These are phyloP conservation scores for Schwanniomyces etchellsii DNA, from an alignment of 1,139 yeast genomes.

Conservation along the genomic window DNA sequence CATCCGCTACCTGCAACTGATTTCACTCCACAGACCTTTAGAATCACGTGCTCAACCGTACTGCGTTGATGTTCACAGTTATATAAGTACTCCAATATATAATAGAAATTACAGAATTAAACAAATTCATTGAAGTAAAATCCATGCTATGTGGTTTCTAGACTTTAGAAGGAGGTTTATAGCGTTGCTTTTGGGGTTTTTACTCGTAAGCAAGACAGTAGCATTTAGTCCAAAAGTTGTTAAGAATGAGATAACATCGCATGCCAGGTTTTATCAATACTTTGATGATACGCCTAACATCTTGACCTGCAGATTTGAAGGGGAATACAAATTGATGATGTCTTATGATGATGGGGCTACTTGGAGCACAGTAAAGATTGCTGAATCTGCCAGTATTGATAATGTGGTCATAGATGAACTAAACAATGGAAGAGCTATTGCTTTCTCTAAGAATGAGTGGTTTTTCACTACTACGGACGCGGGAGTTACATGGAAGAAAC, in stretches of 20 bases:
- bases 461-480: conserved; percentile 53
- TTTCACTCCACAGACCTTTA: too few relatives aligned
- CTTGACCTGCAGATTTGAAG: conserved; percentile 19
- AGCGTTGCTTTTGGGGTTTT: background rate
- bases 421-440: conserved; percentile 47
- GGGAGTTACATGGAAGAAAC: conserved; percentile 53
- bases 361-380: conserved; percentile 37
- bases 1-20: too few relatives aligned
- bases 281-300: conserved; percentile 54
- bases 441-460: conserved; percentile 27
- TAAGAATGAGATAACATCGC: background rate
- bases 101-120: too few relatives aligned
- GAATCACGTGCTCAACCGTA: too few relatives aligned
- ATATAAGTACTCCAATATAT: too few relatives aligned
- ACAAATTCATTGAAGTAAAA: too few relatives aligned
- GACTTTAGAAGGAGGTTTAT: too few relatives aligned
- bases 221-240: background rate
- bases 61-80: too few relatives aligned
- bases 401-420: conserved; percentile 40
- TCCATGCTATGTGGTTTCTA: too few relatives aligned
- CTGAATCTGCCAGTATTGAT: conserved; percentile 19
- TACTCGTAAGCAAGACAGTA: background rate
- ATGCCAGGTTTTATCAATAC: background rate
- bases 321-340: conserved; percentile 21
- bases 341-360: conserved; percentile 57